Percentiles rank a stretch among this genome's conserved stretches.
Conservation (phyloP, 2,329 filamentous ascomycete species). For the Arthrobotrys iridis region DNA sequence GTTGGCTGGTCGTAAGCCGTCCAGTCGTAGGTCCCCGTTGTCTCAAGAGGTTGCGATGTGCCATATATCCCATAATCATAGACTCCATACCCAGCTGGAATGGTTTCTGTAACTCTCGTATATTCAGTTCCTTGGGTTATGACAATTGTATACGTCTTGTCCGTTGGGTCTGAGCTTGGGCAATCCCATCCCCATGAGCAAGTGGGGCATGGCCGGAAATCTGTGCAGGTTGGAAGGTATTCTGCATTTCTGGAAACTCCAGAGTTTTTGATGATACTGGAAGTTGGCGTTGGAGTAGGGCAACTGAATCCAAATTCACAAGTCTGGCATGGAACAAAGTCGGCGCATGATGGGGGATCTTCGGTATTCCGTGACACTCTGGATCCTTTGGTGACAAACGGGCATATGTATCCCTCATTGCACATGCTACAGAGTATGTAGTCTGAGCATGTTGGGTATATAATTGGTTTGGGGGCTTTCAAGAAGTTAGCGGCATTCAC, state of each 20-base stretch:
- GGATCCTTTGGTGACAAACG: constrained; percentile 4
- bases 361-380: constrained; percentile 16
- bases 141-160: constrained; percentile 27
- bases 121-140: constrained; percentile 35
- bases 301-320: constrained; percentile 9
- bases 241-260: not conserved
- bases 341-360: constrained; percentile 2
- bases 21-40: constrained; percentile 27
- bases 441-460: constrained; percentile 40
- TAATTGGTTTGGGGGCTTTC: not conserved
- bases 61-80: constrained; percentile 20
- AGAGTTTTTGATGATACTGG: not conserved
- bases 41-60: constrained; percentile 3
- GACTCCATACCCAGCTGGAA: constrained; percentile 21
- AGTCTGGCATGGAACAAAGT: constrained; percentile 12
- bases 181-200: constrained; percentile 42
- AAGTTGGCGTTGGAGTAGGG: not conserved
- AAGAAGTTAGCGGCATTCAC: not conserved
- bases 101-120: constrained; percentile 19
- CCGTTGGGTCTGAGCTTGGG: constrained; percentile 16
- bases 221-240: constrained; percentile 32
- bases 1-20: constrained; percentile 40
- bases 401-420: constrained; percentile 22
- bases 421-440: constrained; percentile 31
- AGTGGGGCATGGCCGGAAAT: constrained; percentile 14